Evolutionary conservation across 176 grass and related monocot species (phyloP), one percentile per base, ranked within the genome.

Genomic region (Secale cereale): DNA sequence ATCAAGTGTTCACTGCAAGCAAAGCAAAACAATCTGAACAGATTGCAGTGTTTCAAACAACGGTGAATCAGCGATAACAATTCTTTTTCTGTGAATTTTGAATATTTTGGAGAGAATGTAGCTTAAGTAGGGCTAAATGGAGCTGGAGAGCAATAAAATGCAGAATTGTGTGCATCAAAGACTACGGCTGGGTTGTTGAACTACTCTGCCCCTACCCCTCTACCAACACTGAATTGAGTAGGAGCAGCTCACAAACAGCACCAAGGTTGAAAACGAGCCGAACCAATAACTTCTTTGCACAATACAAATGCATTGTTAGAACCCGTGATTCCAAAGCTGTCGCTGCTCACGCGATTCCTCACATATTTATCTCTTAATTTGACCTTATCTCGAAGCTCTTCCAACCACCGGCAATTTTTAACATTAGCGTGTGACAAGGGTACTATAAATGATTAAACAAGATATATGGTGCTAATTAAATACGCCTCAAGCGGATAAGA

Each of bases 381-480:
- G n/a, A 81, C 32, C 43, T 71, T 60, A 82, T 27, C 56, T 64
- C 39, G 19, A 82, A 63, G 23, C 40, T 70, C 40, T 86, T 75
- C 72, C 84, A 88, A 48, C 62, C n/a, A 68, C 63, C 59, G 28
- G 70, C 37, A 81, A 14, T 88, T 63, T 77, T 87, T 77, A 72
- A 91, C 27, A 16, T 20, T 91, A 25, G 82, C 81, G 28, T 87
- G 56, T 88, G 64, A 85, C 64, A 65, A 65, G 54, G 81, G 71
- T 15, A 8, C 77, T 83, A 48, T 39, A 67, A 79, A 32, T 87
- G 70, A 87, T 91, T 91, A 78, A 85, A 80, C 23, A 52, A 52
- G 6, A 52, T 52, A 88, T 81, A 87, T 54, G 8, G 13, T 45
- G 50, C 14, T 65, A 12, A 15, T 91, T 70, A 64, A 76, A 62